phyloP scores from a whole-genome alignment of 352 stramenopile species.

The Phytophthora meadii region DNA sequence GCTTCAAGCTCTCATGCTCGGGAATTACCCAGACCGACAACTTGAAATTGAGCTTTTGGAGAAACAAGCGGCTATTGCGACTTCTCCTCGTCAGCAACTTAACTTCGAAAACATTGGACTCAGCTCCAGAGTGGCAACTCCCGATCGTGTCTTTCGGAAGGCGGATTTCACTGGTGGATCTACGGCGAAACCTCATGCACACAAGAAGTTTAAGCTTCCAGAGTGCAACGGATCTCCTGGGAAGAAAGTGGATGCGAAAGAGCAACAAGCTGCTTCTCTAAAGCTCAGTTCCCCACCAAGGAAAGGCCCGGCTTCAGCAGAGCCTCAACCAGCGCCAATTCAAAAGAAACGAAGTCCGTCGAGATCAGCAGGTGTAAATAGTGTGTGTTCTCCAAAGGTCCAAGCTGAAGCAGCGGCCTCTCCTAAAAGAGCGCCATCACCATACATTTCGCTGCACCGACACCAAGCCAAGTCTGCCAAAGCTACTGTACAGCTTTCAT shows the following conservation, averaged over 20 bases:
- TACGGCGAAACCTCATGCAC: constrained; percentile 48
- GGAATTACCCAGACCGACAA: constrained; percentile 23
- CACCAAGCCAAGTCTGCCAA: constrained; percentile 8
- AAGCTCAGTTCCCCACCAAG: constrained; percentile 14
- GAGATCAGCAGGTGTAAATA: constrained; percentile 20
- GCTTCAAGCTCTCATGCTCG: constrained; percentile 67
- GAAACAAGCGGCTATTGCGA: constrained; percentile 15
- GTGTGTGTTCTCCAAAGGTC: constrained; percentile 2
- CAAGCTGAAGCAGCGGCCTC: neutral
- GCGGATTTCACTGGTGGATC: constrained; percentile 36
- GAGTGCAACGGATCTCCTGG: constrained; percentile 48
- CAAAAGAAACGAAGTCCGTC: constrained; percentile 16
- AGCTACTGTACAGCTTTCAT: constrained; percentile 22
- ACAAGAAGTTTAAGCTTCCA: constrained; percentile 48
- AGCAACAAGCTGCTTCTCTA: constrained; percentile 20
- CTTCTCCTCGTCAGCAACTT: constrained; percentile 14
- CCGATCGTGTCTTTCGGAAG: constrained; percentile 56
- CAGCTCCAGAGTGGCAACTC: constrained; percentile 23
- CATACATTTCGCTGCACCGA: constrained; percentile 19
- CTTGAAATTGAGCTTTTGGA: constrained; percentile 48
- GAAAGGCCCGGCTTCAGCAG: neutral
- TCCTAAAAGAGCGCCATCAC: constrained; percentile 9
- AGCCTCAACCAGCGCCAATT: neutral
- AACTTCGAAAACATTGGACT: constrained; percentile 38
- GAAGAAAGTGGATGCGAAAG: constrained; percentile 16